Base-by-base conservation (phyloP, 2,329 filamentous ascomycete genomes). In the Calonectria pseudoreteaudii region DNA sequence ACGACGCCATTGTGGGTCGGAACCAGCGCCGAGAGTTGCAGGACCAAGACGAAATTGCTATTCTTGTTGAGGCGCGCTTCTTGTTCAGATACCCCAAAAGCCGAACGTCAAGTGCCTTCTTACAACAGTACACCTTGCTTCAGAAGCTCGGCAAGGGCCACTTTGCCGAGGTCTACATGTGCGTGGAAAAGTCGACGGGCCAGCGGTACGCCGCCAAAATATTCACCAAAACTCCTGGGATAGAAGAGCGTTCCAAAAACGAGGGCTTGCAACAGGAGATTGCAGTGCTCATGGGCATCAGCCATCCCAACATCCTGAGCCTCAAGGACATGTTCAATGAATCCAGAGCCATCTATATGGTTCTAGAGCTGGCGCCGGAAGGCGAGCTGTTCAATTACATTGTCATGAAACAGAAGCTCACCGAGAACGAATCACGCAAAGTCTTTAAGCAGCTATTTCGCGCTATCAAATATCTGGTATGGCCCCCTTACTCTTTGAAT, bases 271-370 rank as follows among this genome's bases (percentile, higher is more conserved):
- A 98, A 82, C 96, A 98, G 83, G 97, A 99, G 84, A 98, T 98
- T 82, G 96, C 94, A 26, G 95, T 98, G 18, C 86, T 99, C 73
- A 98, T 98, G 95, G 92, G 95, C 23, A 95, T 99, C 74, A 97
- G 94, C 82, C 97, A 99, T 84, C 95, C 95, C 5, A 97, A 97
- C 78, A 90, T 99, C 70, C 88, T 99, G 20, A 98, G 96, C 82
- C 87, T 99, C 70, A 98, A 98, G 84, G 96, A 98, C 78, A 98
- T 95, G 0, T 99, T 98, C 82, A 94, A 98, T 81, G 97, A 99
- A 83, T 90, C 90, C 65, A 11, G 20, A 8, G 36, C 36, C 7
- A 94, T 97, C 16, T 98, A 97, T 82, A 87, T 98, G 49, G 92
- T 98, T 14, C 86, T 98, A 52, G 95, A 98, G 83, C 89, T 98